Conservation (phyloP, 1,139 yeast genomes). For the Yarrowia galli region DNA sequence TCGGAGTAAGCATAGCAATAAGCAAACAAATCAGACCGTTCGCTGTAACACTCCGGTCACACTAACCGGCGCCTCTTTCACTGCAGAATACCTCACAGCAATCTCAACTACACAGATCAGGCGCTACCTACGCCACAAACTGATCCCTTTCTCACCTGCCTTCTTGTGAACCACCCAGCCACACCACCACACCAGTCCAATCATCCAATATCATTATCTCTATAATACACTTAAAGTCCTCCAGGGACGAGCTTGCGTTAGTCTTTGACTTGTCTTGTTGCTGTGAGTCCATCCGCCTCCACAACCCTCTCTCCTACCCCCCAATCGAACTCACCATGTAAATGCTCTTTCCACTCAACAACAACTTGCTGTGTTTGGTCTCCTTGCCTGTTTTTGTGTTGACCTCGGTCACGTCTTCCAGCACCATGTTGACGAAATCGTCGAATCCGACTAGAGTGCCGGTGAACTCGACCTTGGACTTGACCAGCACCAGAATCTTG, state of each 20-base stretch:
- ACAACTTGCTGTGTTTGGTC: conserved; percentile 65
- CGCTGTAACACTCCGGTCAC: no score
- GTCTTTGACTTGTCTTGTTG: not conserved
- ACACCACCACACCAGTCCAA: not conserved
- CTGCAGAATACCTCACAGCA: not conserved
- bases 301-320: no score
- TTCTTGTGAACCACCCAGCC: not conserved
- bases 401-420: conserved; percentile 78
- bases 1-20: no score
- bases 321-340: conserved; percentile 63
- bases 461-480: conserved; percentile 74
- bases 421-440: conserved; percentile 91
- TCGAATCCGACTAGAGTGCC: conserved; percentile 93
- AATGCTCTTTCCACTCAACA: conserved; percentile 86
- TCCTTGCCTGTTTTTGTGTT: conserved; percentile 54
- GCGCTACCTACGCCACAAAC: not conserved
- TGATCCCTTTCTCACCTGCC: not conserved
- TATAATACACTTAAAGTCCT: conserved; percentile 40
- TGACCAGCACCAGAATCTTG: conserved; percentile 77
- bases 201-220: conserved; percentile 21
- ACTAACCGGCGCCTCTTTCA: no score
- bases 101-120: not conserved
- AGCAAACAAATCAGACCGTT: no score
- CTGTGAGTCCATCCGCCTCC: no score
- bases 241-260: conserved; percentile 45